Percentiles rank a stretch among this genome's conserved stretches.
These are phyloP conservation scores for Aspergillus sp. DNA, from an alignment of 2,329 filamentous ascomycete species.

Conservation along the genomic window DNA sequence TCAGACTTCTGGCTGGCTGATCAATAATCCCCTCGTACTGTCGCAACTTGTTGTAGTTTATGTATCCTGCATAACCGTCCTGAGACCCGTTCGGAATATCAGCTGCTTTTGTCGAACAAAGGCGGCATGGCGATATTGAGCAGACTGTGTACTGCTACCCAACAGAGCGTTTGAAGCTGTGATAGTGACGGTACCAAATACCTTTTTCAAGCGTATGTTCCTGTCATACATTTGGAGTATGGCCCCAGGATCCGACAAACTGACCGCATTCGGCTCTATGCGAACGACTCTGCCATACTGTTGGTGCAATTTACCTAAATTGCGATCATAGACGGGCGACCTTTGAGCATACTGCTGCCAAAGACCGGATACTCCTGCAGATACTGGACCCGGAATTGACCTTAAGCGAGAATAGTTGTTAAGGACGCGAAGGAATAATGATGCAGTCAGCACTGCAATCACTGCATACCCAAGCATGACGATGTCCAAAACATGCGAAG, in stretches of 20 bases:
- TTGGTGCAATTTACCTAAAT: slow-evolving; percentile 14
- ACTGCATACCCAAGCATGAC: slow-evolving; percentile 10
- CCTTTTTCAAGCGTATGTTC: not conserved
- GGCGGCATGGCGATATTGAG: not conserved
- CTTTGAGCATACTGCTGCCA: slow-evolving; percentile 7
- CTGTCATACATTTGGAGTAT: slow-evolving; percentile 2
- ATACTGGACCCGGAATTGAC: slow-evolving; percentile 9
- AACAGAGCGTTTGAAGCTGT: not conserved
- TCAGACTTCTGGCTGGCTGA: not conserved
- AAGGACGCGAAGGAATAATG: slow-evolving; percentile 3
- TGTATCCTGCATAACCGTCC: not conserved
- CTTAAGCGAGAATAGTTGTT: slow-evolving; percentile 10
- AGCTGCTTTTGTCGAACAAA: too few relatives aligned
- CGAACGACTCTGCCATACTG: slow-evolving; percentile 26
- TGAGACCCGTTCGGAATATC: too few relatives aligned
- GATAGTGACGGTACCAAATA: not conserved
- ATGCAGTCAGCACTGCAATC: not conserved
- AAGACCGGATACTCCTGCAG: slow-evolving; percentile 5
- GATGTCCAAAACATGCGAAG: not conserved
- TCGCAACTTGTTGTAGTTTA: too few relatives aligned
- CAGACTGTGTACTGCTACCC: not conserved
- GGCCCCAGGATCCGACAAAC: slow-evolving; percentile 11
- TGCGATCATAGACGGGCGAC: slow-evolving; percentile 2
- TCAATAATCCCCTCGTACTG: not conserved
- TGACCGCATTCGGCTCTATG: slow-evolving; percentile 22